Base-by-base conservation (phyloP, 2,329 filamentous ascomycete species). In the Sclerotinia glacialis region DNA sequence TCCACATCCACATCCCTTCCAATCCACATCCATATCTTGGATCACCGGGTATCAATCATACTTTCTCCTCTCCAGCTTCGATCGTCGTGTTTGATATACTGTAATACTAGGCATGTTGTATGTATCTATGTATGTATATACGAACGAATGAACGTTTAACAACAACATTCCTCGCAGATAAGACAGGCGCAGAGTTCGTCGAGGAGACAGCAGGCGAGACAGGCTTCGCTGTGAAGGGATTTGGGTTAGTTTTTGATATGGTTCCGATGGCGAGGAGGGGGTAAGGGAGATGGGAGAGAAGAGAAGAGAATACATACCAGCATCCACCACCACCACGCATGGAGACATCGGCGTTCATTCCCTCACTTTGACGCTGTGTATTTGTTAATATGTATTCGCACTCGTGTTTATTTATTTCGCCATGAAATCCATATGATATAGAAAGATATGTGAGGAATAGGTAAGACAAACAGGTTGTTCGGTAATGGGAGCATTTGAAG, bases 151-250 rank as follows among this genome's bases (percentile, higher is more conserved):
- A 28, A 23, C 16, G 8, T 59, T 44, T 61, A 65, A 26, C 64
- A 65, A 52, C 64, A 65, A 18, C 64, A 65, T 28, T 65, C 64
- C 0, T 60, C 54, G 34, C 64, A 65, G n/a, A 65, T 59, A 23
- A 60, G 40, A 61, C 61, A 64, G 1, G 61, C 61, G 61, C 61
- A 64, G 12, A 64, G 2, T 46, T 65, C 64, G 7, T 59, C 55
- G 44, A 65, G 31, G 34, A 49, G 54, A 49, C 64, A 65, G 64
- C 64, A 65, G n/a, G 64, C 64, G 54, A 59, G 55, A 61, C 64
- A 65, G 18, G 56, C 64, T 47, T 50, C 26, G 8, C 64, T 65
- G 14, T 26, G 12, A 8, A 6, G 46, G 5, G 8, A 11, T 6
- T 1, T 2, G 12, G 23, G 40, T 65, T 52, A 60, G 34, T n/a